Percentiles rank a stretch among this genome's conserved stretches.
Conservation (phyloP, 345 rosid genomes). For the Sapria himalayana region DNA sequence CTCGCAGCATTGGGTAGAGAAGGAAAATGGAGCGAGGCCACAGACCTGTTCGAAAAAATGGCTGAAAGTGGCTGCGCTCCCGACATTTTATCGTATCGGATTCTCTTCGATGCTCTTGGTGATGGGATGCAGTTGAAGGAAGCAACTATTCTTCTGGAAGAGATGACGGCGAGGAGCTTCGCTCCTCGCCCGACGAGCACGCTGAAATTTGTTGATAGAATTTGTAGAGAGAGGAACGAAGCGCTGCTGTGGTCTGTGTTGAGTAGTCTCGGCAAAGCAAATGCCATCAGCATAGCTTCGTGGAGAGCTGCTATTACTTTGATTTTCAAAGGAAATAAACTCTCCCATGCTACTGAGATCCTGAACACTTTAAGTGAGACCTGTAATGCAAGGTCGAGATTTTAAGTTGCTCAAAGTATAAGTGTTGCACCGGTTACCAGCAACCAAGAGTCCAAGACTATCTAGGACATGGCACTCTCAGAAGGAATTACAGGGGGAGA, state of each 20-base stretch:
- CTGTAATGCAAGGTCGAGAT: too few relatives aligned
- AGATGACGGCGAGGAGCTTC: conserved; percentile 66
- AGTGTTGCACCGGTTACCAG: too few relatives aligned
- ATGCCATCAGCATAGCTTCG: conserved; percentile 14
- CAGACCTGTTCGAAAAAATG: conserved; percentile 63
- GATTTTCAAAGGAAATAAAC: conserved; percentile 12
- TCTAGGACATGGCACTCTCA: too few relatives aligned
- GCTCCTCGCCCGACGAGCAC: conserved; percentile 23
- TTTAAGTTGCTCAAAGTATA: too few relatives aligned
- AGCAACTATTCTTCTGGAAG: conserved; percentile 46
- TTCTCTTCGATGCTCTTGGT: conserved; percentile 51
- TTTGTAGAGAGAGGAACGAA: conserved; percentile 20
- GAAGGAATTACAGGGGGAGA: too few relatives aligned
- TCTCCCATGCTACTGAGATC: conserved; percentile 5
- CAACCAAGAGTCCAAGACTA: too few relatives aligned
- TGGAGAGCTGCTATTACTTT: conserved; percentile 23
- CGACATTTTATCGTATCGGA: conserved; percentile 52
- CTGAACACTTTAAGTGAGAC: conserved; percentile 20
- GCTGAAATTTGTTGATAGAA: conserved; percentile 16
- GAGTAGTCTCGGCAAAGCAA: conserved; percentile 19
- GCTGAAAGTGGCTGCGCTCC: conserved; percentile 50
- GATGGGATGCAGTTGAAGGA: conserved; percentile 24
- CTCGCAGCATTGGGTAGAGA: conserved; percentile 33
- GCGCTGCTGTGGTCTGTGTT: conserved; percentile 22
- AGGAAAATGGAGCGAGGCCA: conserved; percentile 36